Evolutionary conservation across 1,284 basidiomycete genomes (phyloP).

Genomic region (Ceratobasidium sp.): DNA sequence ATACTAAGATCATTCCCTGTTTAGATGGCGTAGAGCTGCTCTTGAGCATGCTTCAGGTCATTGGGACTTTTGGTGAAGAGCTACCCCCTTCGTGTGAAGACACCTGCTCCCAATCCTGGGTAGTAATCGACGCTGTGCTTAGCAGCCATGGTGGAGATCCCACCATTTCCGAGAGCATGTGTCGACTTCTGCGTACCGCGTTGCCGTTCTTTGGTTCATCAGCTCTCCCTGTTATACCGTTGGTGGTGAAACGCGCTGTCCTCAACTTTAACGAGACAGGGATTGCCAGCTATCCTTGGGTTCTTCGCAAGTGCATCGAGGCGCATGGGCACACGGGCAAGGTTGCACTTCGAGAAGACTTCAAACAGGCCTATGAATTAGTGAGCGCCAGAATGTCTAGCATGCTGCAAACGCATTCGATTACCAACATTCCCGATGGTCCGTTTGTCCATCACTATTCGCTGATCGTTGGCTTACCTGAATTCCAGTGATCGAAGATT

Average conservation of each 20-base stretch:
- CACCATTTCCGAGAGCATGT: constrained; percentile 85
- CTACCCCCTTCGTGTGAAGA: constrained; percentile 82
- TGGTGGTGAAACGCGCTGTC: constrained; percentile 80
- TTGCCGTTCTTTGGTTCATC: constrained; percentile 82
- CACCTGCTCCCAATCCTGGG: constrained; percentile 85
- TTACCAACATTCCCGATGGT: constrained; percentile 85
- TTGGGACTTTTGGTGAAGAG: constrained; percentile 82
- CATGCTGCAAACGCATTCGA: constrained; percentile 71
- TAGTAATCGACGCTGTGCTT: constrained; percentile 84
- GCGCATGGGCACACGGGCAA: constrained; percentile 76
- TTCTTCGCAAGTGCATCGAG: constrained; percentile 83
- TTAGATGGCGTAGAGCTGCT: constrained; percentile 87
- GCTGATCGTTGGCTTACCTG: constrained; percentile 37
- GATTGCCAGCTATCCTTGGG: constrained; percentile 93
- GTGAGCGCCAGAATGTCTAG: constrained; percentile 75
- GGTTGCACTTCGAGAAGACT: constrained; percentile 62
- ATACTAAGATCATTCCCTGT: constrained; percentile 43
- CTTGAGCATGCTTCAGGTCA: constrained; percentile 85
- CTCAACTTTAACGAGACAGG: constrained; percentile 83
- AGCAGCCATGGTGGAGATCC: constrained; percentile 81
- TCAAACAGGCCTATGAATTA: constrained; percentile 76
- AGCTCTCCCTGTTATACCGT: constrained; percentile 73
- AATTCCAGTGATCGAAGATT: constrained; percentile 90
- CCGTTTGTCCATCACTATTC: constrained; percentile 49
- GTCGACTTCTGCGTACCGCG: constrained; percentile 87